These are phyloP conservation scores for Notholithocarpus densiflorus DNA, from an alignment of 306 rosid species.

Conservation along the genomic window DNA sequence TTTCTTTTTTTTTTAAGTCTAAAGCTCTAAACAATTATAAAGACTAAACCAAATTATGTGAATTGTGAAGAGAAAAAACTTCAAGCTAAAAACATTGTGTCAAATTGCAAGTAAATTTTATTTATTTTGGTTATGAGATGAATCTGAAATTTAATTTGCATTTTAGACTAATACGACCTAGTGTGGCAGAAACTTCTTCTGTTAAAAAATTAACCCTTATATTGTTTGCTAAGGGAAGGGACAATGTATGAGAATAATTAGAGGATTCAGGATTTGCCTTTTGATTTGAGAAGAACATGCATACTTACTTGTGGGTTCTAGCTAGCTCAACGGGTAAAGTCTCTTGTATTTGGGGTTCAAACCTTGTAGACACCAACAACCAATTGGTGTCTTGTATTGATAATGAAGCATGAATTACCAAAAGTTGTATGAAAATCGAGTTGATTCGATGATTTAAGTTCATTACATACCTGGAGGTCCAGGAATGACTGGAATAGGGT, in stretches of 20 bases:
- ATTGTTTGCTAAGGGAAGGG: not conserved
- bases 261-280: not conserved
- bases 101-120: no score
- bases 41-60: no score
- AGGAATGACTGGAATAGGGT: no score
- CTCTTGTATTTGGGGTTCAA: no score
- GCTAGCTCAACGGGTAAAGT: no score
- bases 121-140: not conserved
- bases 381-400: not conserved
- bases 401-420: not conserved
- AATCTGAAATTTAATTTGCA: not conserved
- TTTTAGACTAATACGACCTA: not conserved
- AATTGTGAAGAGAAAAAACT: no score
- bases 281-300: not conserved
- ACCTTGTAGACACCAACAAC: no score
- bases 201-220: not conserved
- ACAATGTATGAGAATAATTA: not conserved
- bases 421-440: not conserved
- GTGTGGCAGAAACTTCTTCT: not conserved
- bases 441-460: no score
- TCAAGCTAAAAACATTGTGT: no score
- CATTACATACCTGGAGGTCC: no score
- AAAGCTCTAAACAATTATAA: no score
- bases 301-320: not conserved
- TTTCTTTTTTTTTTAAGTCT: no score